These are phyloP conservation scores for Aspergillus hiratsukae DNA, from an alignment of 2,329 filamentous ascomycete species.

Conservation along the genomic window DNA sequence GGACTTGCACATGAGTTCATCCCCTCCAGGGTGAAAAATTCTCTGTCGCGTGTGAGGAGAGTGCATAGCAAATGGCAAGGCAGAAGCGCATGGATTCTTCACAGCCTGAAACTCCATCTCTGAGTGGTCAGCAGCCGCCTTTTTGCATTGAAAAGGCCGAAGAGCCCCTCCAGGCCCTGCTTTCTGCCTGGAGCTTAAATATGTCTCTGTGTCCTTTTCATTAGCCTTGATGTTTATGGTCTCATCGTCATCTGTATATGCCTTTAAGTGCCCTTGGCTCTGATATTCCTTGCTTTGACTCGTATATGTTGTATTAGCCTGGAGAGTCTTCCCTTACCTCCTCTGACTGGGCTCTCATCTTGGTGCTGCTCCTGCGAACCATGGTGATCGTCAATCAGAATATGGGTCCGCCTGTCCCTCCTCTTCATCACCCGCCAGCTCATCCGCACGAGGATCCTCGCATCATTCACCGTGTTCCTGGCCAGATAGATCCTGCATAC, in stretches of 20 bases:
- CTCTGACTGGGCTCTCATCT: background rate
- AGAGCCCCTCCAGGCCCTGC: slow-evolving; percentile 1
- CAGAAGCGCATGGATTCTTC: slow-evolving; percentile 6
- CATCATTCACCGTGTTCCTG: slow-evolving; percentile 6
- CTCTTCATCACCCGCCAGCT: slow-evolving; percentile 11
- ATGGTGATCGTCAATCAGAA: slow-evolving; percentile 18
- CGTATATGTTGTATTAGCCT: background rate
- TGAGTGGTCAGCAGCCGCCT: slow-evolving; percentile 2
- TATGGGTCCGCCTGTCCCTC: slow-evolving; percentile 15
- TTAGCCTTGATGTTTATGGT: background rate
- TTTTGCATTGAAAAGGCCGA: slow-evolving; percentile 3
- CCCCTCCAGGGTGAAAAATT: slow-evolving; percentile 2
- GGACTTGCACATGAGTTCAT: background rate
- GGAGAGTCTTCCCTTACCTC: background rate
- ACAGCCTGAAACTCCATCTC: slow-evolving; percentile 5
- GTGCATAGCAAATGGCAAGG: slow-evolving; percentile 7
- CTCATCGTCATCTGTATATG: background rate
- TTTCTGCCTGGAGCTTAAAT: slow-evolving; percentile 1
- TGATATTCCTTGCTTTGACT: background rate
- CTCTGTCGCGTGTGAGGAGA: slow-evolving; percentile 1
- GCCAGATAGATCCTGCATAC: slow-evolving; percentile 7
- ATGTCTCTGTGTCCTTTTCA: slow-evolving; percentile 4
- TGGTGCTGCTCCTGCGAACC: background rate
- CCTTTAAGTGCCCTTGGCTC: background rate
- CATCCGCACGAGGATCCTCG: slow-evolving; percentile 11